Evolutionary conservation across 1,139 yeast genomes (phyloP).

Genomic region (Saccharomycopsis hybrid): DNA sequence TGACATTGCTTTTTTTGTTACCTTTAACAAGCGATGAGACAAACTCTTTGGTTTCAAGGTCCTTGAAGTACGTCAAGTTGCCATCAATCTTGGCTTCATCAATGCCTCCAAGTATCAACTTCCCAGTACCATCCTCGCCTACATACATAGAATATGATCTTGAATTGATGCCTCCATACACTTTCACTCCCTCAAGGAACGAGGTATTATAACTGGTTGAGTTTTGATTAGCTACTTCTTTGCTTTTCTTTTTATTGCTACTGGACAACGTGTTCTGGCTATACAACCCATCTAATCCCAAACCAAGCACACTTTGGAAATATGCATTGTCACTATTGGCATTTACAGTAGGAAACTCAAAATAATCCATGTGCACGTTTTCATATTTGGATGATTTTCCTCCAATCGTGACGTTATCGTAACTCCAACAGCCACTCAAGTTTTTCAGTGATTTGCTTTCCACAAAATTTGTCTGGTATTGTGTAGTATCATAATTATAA

Average conservation of each 20-base stretch:
- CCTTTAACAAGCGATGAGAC: constrained; percentile 8
- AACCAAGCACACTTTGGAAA: constrained; percentile 16
- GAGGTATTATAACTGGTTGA: constrained; percentile 5
- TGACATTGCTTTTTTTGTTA: constrained; percentile 6
- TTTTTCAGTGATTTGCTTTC: constrained; percentile 7
- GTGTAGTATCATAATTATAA: constrained; percentile 16
- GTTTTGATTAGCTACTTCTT: constrained; percentile 4
- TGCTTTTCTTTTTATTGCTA: constrained; percentile 7
- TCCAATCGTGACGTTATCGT: constrained; percentile 18
- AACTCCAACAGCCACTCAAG: constrained; percentile 17
- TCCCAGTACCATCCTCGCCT: constrained; percentile 13
- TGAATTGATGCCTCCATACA: constrained; percentile 9
- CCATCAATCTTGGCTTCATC: constrained; percentile 11
- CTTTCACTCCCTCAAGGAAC: constrained; percentile 8
- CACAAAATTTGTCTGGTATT: constrained; percentile 12
- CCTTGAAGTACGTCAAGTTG: constrained; percentile 9
- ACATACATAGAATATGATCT: constrained; percentile 16
- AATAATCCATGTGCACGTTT: constrained; percentile 2
- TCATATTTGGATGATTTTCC: neutral
- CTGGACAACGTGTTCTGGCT: constrained; percentile 4
- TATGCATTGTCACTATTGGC: constrained; percentile 6
- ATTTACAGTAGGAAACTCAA: constrained; percentile 15
- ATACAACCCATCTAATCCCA: constrained; percentile 8
- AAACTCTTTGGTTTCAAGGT: constrained; percentile 9
- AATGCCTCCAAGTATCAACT: constrained; percentile 15